Percentiles rank a stretch among this genome's conserved stretches.
These are phyloP conservation scores for Sporisorium iseilematis-ciliati DNA, from an alignment of 1,284 basidiomycete species.

Conservation along the genomic window DNA sequence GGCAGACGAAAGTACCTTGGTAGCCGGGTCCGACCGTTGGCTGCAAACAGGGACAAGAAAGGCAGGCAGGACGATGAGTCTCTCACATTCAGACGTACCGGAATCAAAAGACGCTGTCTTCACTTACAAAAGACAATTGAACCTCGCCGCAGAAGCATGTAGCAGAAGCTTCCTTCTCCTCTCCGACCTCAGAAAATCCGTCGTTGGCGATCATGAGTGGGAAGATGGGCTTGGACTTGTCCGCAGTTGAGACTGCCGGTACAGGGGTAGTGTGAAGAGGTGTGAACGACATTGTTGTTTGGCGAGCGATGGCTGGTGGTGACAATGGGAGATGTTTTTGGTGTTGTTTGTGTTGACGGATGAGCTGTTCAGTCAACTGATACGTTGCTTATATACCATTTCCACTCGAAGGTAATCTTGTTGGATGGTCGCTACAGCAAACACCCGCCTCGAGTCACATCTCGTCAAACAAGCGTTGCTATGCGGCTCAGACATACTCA, in stretches of 20 bases:
- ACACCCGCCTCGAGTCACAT: too few relatives aligned
- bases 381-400: too few relatives aligned
- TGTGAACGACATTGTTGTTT: background rate
- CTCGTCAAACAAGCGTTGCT: too few relatives aligned
- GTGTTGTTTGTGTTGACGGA: too few relatives aligned
- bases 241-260: constrained; percentile 12
- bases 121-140: constrained; percentile 68
- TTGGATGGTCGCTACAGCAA: too few relatives aligned
- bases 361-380: too few relatives aligned
- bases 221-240: constrained; percentile 25
- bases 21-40: constrained; percentile 64
- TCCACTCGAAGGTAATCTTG: too few relatives aligned
- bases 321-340: too few relatives aligned
- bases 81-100: background rate
- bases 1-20: constrained; percentile 64
- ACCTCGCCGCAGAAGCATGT: constrained; percentile 70
- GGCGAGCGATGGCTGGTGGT: too few relatives aligned
- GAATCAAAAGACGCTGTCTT: background rate
- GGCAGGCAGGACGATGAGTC: background rate
- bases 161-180: constrained; percentile 63
- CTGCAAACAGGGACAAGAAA: constrained; percentile 20
- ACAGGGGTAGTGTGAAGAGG: constrained; percentile 2
- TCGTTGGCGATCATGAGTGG: constrained; percentile 39
- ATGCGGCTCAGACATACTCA: too few relatives aligned
- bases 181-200: constrained; percentile 58